A percentile compares a stretch with the other conserved stretches of the same genome.
Evolutionary conservation across 345 rosid genomes (phyloP).

Genomic region (Pelargonium nanum): DNA sequence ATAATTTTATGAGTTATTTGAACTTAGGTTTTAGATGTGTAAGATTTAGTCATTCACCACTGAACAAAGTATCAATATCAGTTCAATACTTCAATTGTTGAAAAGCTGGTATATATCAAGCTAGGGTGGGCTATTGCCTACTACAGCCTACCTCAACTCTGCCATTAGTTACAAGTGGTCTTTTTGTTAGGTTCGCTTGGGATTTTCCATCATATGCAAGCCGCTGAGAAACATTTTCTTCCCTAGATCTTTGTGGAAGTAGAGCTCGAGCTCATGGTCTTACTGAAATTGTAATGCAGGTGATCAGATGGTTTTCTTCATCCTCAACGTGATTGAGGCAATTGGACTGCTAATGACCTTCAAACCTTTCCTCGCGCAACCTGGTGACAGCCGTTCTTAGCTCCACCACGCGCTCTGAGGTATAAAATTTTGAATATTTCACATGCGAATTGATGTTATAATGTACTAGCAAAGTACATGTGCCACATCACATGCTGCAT

Average conservation of each 20-base stretch:
- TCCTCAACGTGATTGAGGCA: conserved; percentile 31
- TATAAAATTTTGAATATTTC: too few relatives aligned
- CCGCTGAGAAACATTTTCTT: too few relatives aligned
- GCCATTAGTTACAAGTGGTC: neutral
- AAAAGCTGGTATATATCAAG: too few relatives aligned
- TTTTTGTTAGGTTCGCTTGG: neutral
- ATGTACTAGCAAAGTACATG: too few relatives aligned
- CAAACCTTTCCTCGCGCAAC: conserved; percentile 34
- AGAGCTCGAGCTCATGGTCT: neutral
- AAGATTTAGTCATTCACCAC: too few relatives aligned
- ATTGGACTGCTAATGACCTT: conserved; percentile 39
- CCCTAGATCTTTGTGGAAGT: neutral
- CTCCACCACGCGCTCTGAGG: too few relatives aligned
- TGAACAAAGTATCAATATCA: too few relatives aligned
- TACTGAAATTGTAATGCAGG: conserved; percentile 19
- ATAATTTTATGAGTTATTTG: neutral
- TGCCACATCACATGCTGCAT: too few relatives aligned
- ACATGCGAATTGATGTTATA: too few relatives aligned
- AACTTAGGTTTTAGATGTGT: neutral
- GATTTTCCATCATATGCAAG: neutral
- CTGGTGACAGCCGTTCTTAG: conserved; percentile 3
- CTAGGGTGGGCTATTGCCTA: too few relatives aligned
- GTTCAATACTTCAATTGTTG: too few relatives aligned
- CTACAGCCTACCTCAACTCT: too few relatives aligned
- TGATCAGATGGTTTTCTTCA: conserved; percentile 34